Base-by-base conservation (phyloP, 257 asterid species). In the Solanum acaule region DNA sequence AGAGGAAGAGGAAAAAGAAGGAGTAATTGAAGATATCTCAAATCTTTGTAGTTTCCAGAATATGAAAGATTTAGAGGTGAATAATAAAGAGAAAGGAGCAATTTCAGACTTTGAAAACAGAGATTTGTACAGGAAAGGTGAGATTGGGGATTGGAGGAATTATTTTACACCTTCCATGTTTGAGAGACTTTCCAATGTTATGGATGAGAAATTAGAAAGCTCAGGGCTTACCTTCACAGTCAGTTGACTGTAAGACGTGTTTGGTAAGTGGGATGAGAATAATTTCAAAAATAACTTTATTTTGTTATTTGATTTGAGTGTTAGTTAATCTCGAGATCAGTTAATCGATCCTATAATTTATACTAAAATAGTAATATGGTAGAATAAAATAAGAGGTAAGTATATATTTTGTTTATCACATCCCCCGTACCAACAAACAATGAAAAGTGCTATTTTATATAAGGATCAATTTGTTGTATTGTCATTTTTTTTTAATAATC, bases 91-190 rank as follows among this genome's bases (percentile, higher is more conserved):
- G 1, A 87, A 68, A 84, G 90, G 88, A 0, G 90, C 92, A 29
- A 91, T 86, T 33, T 86, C 59, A 67, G 82, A 84, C 27, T 90
- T 87, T 44, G 92, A 89, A 84, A 84, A 89, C 76, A 88, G 83
- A 86, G 3, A 87, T 65, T 76, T 93, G 88, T 91, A 92, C 38
- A 93, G 97, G 91, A 93, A 92, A 88, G 97, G 88, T 35, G 89
- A 78, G 76, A 92, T 92, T 14, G 95, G 96, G 3, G 95, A 94
- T 89, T 93, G 97, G 96, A 87, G 25, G 10, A 93, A 93, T 37
- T 18, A 88, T 90, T 72, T 94, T 8, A 91, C 89, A 3, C 92
- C 85, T 40, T 42, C 88, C 44, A 88, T 88, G 85, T 89, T 78
- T 12, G 31, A 90, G 33, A 25, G 61, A 1, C 72, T 88, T 3